A percentile compares a stretch with the other conserved stretches of the same genome.
These are phyloP conservation scores for Trametopsis cervina DNA, from an alignment of 768 basidiomycete species.

Conservation along the genomic window DNA sequence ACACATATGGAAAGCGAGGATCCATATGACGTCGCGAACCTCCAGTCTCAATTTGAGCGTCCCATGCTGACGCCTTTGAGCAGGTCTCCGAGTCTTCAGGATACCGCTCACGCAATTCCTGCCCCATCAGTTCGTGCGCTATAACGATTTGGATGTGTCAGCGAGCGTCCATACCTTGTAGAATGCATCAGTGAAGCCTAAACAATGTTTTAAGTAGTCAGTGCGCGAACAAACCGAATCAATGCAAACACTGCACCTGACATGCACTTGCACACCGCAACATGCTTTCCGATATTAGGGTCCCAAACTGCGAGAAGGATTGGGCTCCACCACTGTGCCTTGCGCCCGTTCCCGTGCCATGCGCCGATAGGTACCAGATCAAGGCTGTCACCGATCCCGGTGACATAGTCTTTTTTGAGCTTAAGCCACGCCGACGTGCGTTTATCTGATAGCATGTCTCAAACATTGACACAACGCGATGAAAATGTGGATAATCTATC, in stretches of 20 bases:
- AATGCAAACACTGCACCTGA: conserved; percentile 43
- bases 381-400: conserved; percentile 67
- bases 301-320: conserved; percentile 78
- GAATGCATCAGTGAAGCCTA: conserved; percentile 80
- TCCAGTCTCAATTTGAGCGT: conserved; percentile 47
- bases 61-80: conserved; percentile 46
- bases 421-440: conserved; percentile 86
- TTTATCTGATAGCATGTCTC: conserved; percentile 46
- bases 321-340: conserved; percentile 90
- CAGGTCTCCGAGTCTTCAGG: conserved; percentile 49
- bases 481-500: conserved; percentile 1
- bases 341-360: conserved; percentile 88
- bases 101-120: conserved; percentile 64
- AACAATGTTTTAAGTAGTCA: conserved; percentile 5
- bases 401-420: conserved; percentile 89
- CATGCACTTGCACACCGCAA: conserved; percentile 89
- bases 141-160: background rate
- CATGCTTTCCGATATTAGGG: conserved; percentile 46
- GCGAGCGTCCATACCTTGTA: conserved; percentile 49
- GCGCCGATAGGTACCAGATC: conserved; percentile 73
- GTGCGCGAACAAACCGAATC: background rate
- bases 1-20: background rate
- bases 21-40: conserved; percentile 33
- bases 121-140: conserved; percentile 9
- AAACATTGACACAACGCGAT: background rate